These are phyloP conservation scores for Lodderomyces theae DNA, from an alignment of 1,139 yeast species.

Conservation along the genomic window DNA sequence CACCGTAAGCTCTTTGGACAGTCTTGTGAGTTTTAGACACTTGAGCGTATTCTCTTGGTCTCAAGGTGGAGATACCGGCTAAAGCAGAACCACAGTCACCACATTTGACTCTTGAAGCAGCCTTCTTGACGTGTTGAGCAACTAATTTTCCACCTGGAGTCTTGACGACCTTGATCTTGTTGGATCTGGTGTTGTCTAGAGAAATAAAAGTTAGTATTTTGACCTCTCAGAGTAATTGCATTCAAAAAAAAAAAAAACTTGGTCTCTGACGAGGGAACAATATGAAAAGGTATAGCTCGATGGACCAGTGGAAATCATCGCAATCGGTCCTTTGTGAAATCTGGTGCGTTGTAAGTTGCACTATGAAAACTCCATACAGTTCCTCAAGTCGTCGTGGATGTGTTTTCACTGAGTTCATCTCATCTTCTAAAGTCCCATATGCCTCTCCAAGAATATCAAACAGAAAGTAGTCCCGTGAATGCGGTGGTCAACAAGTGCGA, in stretches of 20 bases:
- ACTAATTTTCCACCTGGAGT: conserved; percentile 99
- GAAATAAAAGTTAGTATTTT: conserved; percentile 38
- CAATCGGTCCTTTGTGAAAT: too few species aligned
- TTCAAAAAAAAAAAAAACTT: too few species aligned
- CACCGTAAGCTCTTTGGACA: conserved; percentile 99
- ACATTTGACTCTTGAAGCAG: conserved; percentile 95
- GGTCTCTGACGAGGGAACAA: too few species aligned
- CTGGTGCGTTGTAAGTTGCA: too few species aligned
- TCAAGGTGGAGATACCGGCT: conserved; percentile 88
- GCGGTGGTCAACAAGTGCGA: not conserved
- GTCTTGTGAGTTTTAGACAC: conserved; percentile 96
- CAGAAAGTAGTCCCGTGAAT: not conserved
- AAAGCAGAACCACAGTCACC: conserved; percentile 96
- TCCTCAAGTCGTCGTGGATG: too few species aligned
- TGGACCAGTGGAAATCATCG: too few species aligned
- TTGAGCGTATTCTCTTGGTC: conserved; percentile 97
- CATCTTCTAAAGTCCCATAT: too few species aligned
- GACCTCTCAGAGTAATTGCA: not conserved
- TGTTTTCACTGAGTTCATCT: too few species aligned
- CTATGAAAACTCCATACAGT: too few species aligned
- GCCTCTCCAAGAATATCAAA: too few species aligned
- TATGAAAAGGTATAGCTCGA: too few species aligned
- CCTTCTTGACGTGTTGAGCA: conserved; percentile 96
- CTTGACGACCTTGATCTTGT: conserved; percentile 98
- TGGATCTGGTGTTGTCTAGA: conserved; percentile 95